Conservation (phyloP, 495 filamentous ascomycete species). For the Antarctomyces pellizariae region DNA sequence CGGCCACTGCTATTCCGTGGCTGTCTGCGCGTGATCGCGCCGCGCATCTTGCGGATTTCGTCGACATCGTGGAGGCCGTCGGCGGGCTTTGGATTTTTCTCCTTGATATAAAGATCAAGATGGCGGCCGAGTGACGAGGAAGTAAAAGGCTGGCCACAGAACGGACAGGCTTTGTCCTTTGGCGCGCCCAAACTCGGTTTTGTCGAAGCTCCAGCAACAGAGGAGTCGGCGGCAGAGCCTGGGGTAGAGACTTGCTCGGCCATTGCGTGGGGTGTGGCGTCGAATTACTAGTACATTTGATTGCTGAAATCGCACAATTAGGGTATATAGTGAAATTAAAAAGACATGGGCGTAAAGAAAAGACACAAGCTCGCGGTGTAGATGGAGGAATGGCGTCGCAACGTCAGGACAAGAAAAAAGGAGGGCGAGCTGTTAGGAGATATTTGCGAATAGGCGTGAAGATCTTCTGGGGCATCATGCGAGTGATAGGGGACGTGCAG, state of each 20-base stretch:
- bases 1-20: slow-evolving; percentile 33
- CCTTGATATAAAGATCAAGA: slow-evolving; percentile 72
- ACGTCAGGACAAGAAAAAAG: no score
- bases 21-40: slow-evolving; percentile 63
- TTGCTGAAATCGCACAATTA: no score
- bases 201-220: slow-evolving; percentile 13
- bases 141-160: slow-evolving; percentile 66
- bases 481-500: no score
- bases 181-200: slow-evolving; percentile 20
- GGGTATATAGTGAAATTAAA: no score
- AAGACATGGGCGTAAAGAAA: no score
- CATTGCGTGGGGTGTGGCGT: no score
- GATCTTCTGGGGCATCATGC: no score
- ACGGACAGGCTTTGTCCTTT: slow-evolving; percentile 71
- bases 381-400: no score
- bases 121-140: slow-evolving; percentile 85
- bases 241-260: slow-evolving; percentile 19
- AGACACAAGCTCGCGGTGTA: no score
- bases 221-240: slow-evolving; percentile 22
- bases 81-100: slow-evolving; percentile 59
- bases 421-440: no score
- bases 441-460: no score
- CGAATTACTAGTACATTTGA: no score
- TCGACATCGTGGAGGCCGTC: slow-evolving; percentile 78
- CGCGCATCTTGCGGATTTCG: slow-evolving; percentile 58